Base-by-base conservation (phyloP, 2,329 filamentous ascomycete genomes). In the Cordyceps pruinosa region DNA sequence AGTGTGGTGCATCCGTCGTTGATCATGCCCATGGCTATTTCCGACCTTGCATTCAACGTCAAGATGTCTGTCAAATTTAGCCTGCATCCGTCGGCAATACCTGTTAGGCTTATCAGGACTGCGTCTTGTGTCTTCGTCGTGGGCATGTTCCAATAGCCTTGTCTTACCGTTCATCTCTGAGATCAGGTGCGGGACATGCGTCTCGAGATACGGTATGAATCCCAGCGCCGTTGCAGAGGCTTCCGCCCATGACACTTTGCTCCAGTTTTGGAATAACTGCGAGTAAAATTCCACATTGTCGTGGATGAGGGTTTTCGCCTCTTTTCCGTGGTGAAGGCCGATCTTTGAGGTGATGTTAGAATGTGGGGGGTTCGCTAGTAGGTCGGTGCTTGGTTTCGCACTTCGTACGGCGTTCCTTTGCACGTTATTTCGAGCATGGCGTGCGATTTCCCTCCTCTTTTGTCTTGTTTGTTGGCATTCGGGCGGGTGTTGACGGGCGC, bases 1-100 rank as follows among this genome's bases (percentile, higher is more conserved):
- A 57, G 28, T 1, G 55, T 26, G 13, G 55, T 57, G 46, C 55
- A 57, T 23, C 55, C 55, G 23, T 57, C 55, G 35, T 13, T 28
- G 25, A 57, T 12, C 47, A 57, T 45, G 5, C 46, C 55, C 35
- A 51, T 32, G 19, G 55, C 37, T 45, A 57, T 51, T 26, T 57
- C 55, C 9, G 55, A 41, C n/a, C 35, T 19, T 44, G 46, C 21
- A 35, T 57, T 57, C 10, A 57, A 25, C 19, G 37, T n/a, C 34
- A 57, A 10, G 4, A 57, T 42, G 35, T 37, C 32, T 9, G 8
- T 7, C 7, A 51, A n/a, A 10, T 17, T 7, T 8, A 49, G 6
- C 25, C 13, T 32, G 12, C 46, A n/a, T 7, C 46, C 46, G 7
- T 49, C 30, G 3, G 46, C 46, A 37, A 49, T 49, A 13, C 32